A percentile compares a stretch with the other conserved stretches of the same genome.
These are phyloP conservation scores for Fusarium xylarioides DNA, from an alignment of 2,329 filamentous ascomycete genomes.

Conservation along the genomic window DNA sequence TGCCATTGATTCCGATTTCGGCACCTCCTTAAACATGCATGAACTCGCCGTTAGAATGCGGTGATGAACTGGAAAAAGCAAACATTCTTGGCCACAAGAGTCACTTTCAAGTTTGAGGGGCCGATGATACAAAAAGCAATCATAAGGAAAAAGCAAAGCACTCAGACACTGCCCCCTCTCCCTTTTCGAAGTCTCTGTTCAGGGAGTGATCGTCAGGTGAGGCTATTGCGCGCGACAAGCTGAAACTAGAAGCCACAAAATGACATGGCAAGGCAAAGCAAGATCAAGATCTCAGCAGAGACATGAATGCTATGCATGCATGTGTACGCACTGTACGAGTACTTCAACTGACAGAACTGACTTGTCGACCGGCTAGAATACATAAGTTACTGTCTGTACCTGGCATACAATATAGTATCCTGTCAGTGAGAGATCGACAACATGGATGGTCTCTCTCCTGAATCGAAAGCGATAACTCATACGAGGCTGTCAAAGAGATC, in stretches of 20 bases:
- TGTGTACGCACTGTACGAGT: background rate
- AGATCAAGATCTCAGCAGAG: background rate
- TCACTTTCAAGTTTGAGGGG: background rate
- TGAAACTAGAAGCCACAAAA: background rate
- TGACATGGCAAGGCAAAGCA: background rate
- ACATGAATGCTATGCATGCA: background rate
- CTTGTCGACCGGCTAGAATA: background rate
- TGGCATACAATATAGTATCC: background rate
- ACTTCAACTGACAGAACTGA: background rate
- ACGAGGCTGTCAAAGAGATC: slow-evolving; percentile 15
- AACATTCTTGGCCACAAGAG: background rate
- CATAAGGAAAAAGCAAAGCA: background rate
- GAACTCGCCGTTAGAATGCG: background rate
- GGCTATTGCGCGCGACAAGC: slow-evolving; percentile 7
- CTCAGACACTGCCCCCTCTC: background rate
- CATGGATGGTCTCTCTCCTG: slow-evolving; percentile 16
- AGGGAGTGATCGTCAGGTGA: slow-evolving; percentile 2
- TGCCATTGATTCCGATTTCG: background rate
- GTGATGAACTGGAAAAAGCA: slow-evolving; percentile 9
- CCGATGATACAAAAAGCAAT: slow-evolving; percentile 24
- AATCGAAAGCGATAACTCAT: background rate
- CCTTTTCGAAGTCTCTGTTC: background rate
- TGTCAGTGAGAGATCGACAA: slow-evolving; percentile 10
- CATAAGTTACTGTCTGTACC: background rate
- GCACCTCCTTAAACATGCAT: background rate